Evolutionary conservation across 768 basidiomycete species (phyloP).

Genomic region (Coprinopsis sp.): DNA sequence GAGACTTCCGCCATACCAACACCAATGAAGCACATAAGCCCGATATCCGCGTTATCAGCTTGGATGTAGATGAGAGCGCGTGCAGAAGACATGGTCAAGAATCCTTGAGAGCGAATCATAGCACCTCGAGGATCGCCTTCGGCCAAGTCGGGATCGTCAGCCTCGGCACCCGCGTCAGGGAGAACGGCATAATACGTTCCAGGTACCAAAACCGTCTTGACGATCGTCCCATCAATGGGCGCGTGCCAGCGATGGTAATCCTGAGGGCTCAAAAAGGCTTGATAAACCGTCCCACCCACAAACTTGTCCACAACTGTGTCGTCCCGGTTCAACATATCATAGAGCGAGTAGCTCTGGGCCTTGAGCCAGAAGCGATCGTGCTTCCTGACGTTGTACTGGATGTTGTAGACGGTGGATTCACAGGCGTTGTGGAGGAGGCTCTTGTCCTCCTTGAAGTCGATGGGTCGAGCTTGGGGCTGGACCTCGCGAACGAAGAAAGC

Average conservation of each 20-base stretch:
- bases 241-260: constrained; percentile 63
- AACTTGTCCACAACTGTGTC: constrained; percentile 32
- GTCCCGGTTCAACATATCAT: constrained; percentile 48
- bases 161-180: constrained; percentile 12
- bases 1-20: constrained; percentile 63
- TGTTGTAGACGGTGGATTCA: constrained; percentile 48
- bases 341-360: constrained; percentile 54
- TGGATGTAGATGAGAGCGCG: constrained; percentile 54
- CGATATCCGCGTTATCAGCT: constrained; percentile 46
- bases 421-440: constrained; percentile 45
- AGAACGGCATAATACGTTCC: constrained; percentile 45
- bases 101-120: constrained; percentile 14
- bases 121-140: constrained; percentile 12
- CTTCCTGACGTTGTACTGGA: constrained; percentile 33
- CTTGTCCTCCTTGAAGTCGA: constrained; percentile 25
- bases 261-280: constrained; percentile 51
- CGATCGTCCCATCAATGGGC: constrained; percentile 46
- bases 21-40: constrained; percentile 52
- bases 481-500: constrained; percentile 51
- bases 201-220: constrained; percentile 39
- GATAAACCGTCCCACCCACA: constrained; percentile 47
- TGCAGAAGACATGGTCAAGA: constrained; percentile 42
- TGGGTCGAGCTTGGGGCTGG: constrained; percentile 32
- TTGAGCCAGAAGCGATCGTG: constrained; percentile 58
- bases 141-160: constrained; percentile 17